A percentile compares a stretch with the other conserved stretches of the same genome.
Evolutionary conservation across 2,329 filamentous ascomycete species (phyloP).

Genomic region (Xylariaceae sp.): DNA sequence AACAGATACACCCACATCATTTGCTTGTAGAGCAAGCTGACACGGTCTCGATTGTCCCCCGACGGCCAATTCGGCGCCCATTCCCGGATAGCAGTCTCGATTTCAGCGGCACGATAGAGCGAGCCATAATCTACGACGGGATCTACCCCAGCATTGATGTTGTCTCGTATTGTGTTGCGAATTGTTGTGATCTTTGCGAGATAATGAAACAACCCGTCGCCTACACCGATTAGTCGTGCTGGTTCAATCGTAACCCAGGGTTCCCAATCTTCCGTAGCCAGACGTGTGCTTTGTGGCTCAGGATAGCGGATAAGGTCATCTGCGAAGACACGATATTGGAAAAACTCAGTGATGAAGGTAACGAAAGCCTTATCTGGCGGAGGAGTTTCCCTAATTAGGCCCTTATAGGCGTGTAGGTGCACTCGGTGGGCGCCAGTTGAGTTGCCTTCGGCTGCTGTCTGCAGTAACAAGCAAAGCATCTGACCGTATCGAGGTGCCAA

Average conservation of each 20-base stretch:
- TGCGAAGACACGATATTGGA: slow-evolving; percentile 76
- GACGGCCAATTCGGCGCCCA: slow-evolving; percentile 67
- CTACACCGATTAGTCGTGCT: slow-evolving; percentile 70
- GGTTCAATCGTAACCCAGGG: slow-evolving; percentile 42
- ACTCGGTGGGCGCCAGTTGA: slow-evolving; percentile 69
- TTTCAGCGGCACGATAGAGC: slow-evolving; percentile 69
- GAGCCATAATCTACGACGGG: slow-evolving; percentile 72
- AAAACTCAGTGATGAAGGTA: slow-evolving; percentile 69
- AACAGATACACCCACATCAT: slow-evolving; percentile 66
- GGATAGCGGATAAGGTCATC: slow-evolving; percentile 58
- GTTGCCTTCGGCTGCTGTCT: slow-evolving; percentile 56
- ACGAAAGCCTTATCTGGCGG: slow-evolving; percentile 64
- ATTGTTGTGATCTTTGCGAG: slow-evolving; percentile 77
- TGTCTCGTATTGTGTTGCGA: slow-evolving; percentile 68
- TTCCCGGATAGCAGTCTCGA: slow-evolving; percentile 69
- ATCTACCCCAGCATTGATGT: slow-evolving; percentile 60
- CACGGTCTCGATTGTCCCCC: slow-evolving; percentile 55
- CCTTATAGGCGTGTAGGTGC: slow-evolving; percentile 74
- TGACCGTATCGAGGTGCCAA: slow-evolving; percentile 59
- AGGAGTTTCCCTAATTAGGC: slow-evolving; percentile 62
- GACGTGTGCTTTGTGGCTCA: slow-evolving; percentile 34
- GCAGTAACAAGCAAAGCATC: slow-evolving; percentile 60
- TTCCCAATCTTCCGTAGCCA: slow-evolving; percentile 45
- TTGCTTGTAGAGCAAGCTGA: slow-evolving; percentile 60
- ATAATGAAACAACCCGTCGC: slow-evolving; percentile 76